Evolutionary conservation across 257 asterid genomes (phyloP).

Genomic region (Jaltomata sinuosa): DNA sequence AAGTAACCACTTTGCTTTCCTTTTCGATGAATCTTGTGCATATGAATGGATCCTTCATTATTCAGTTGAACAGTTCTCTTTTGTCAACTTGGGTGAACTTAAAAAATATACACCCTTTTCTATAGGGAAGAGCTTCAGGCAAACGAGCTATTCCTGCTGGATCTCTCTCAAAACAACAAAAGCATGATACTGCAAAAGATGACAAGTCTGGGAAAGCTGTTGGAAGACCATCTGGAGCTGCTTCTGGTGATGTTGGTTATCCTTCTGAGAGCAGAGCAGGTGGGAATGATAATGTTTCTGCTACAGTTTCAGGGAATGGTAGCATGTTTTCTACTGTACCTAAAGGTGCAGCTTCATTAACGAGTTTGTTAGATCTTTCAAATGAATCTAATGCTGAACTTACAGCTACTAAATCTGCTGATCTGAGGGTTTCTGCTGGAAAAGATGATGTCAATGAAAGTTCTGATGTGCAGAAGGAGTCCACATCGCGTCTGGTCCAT

Average conservation of each 20-base stretch:
- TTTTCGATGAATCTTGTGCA: background rate
- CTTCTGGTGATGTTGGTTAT: conserved; percentile 13
- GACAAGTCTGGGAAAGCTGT: conserved; percentile 56
- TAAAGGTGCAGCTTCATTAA: conserved; percentile 38
- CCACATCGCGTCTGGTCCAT: conserved; percentile 50
- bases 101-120: conserved; percentile 2
- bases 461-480: conserved; percentile 43
- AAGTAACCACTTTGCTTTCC: background rate
- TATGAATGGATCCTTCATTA: background rate
- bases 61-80: background rate
- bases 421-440: conserved; percentile 38
- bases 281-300: conserved; percentile 33
- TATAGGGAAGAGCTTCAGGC: conserved; percentile 51
- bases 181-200: conserved; percentile 63
- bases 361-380: conserved; percentile 41
- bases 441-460: conserved; percentile 62
- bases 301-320: conserved; percentile 46
- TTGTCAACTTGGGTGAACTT: conserved; percentile 1
- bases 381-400: conserved; percentile 48
- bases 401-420: conserved; percentile 37
- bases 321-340: conserved; percentile 26
- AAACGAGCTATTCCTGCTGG: conserved; percentile 57
- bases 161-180: conserved; percentile 64
- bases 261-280: conserved; percentile 19
- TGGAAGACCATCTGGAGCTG: conserved; percentile 42